Percentiles rank a stretch among this genome's conserved stretches.
Evolutionary conservation across 306 rosid genomes (phyloP).

Genomic region (Fragaria ananassa): DNA sequence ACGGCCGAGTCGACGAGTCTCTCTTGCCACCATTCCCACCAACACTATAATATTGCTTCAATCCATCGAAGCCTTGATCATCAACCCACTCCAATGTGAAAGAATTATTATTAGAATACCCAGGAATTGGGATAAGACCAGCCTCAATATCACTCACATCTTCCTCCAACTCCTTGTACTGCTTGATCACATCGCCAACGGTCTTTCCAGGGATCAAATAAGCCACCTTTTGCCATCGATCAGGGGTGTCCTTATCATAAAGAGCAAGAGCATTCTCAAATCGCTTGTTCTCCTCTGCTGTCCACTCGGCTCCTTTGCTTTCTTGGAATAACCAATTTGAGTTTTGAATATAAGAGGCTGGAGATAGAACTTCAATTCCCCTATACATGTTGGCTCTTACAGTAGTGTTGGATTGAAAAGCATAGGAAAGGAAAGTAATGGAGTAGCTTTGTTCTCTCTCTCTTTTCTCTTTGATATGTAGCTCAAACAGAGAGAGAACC

Average conservation of each 20-base stretch:
- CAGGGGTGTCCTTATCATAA: constrained; percentile 67
- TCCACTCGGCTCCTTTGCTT: constrained; percentile 68
- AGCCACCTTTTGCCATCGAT: constrained; percentile 79
- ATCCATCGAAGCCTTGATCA: constrained; percentile 53
- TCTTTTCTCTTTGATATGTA: constrained; percentile 27
- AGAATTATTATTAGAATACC: constrained; percentile 43
- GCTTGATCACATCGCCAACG: constrained; percentile 79
- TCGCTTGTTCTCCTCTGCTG: constrained; percentile 68
- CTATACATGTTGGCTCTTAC: constrained; percentile 40
- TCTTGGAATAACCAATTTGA: constrained; percentile 83
- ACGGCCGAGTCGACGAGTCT: constrained; percentile 49
- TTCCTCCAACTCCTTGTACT: constrained; percentile 77
- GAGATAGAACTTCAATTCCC: constrained; percentile 59
- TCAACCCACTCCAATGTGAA: constrained; percentile 71
- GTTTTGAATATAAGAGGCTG: constrained; percentile 54
- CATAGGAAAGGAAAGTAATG: constrained; percentile 24
- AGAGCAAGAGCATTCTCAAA: constrained; percentile 85
- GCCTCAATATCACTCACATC: constrained; percentile 89
- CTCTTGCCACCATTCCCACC: constrained; percentile 64
- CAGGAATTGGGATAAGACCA: constrained; percentile 70
- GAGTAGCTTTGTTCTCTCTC: constrained; percentile 29
- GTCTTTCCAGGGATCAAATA: constrained; percentile 79
- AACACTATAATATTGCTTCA: constrained; percentile 54
- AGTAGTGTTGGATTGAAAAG: not conserved
- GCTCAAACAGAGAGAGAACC: constrained; percentile 43